Conservation (phyloP, 331 rosid genomes). For the Cydonia oblonga region DNA sequence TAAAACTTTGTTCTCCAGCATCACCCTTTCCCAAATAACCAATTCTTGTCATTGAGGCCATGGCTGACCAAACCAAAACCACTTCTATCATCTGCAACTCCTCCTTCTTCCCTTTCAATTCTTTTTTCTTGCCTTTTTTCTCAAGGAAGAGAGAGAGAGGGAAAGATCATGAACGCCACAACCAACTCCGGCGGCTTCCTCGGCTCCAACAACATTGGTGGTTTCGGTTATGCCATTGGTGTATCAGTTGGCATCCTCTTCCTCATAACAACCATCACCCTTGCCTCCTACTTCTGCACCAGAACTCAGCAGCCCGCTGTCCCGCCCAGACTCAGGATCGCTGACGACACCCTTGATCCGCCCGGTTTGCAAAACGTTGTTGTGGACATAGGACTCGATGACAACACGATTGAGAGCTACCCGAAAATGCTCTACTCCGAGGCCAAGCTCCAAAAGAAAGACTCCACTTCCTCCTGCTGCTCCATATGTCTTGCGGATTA, state of each 20-base stretch:
- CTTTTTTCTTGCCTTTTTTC: neutral
- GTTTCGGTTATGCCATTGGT: slow-evolving; percentile 70
- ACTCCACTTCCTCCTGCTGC: slow-evolving; percentile 49
- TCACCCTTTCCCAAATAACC: slow-evolving; percentile 8
- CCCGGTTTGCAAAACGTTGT: slow-evolving; percentile 26
- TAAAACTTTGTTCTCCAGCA: too few species aligned
- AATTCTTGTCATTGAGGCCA: slow-evolving; percentile 1
- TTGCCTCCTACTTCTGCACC: slow-evolving; percentile 77
- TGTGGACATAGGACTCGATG: slow-evolving; percentile 61
- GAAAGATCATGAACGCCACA: slow-evolving; percentile 40
- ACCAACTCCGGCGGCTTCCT: slow-evolving; percentile 37
- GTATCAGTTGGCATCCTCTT: slow-evolving; percentile 75
- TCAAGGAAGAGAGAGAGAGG: neutral
- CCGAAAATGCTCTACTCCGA: slow-evolving; percentile 70
- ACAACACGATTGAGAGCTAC: slow-evolving; percentile 47
- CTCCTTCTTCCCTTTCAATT: slow-evolving; percentile 8
- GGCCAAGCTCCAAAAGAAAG: slow-evolving; percentile 37
- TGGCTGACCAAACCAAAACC: slow-evolving; percentile 30
- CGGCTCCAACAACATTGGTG: slow-evolving; percentile 40
- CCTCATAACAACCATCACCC: slow-evolving; percentile 75
- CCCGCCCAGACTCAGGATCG: slow-evolving; percentile 3
- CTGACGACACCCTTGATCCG: neutral
- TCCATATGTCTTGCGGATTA: slow-evolving; percentile 82
- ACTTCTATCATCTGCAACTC: neutral
- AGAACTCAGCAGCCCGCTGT: slow-evolving; percentile 8